phyloP scores from a whole-genome alignment of 2,329 filamentous ascomycete genomes.

The Taxawa tesnikishii region DNA sequence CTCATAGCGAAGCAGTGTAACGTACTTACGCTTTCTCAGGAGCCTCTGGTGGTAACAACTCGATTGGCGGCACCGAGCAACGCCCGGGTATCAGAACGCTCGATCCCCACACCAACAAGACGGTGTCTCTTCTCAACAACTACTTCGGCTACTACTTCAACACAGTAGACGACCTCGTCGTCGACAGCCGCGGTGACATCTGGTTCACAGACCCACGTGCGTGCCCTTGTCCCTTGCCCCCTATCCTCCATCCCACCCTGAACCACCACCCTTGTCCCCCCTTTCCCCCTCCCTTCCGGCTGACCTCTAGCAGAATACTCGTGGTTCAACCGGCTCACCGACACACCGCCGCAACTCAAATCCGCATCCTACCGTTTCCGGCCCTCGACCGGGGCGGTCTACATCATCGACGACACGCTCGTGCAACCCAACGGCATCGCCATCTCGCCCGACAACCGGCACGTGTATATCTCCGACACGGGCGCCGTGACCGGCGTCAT shows the following conservation, averaged over 20 bases:
- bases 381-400: slow-evolving; percentile 26
- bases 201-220: slow-evolving; percentile 37
- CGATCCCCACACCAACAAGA: slow-evolving; percentile 32
- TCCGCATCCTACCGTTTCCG: slow-evolving; percentile 29
- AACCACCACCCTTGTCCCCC: no score
- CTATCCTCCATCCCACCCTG: no score
- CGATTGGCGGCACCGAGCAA: slow-evolving; percentile 24
- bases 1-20: no score
- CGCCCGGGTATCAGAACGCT: slow-evolving; percentile 28
- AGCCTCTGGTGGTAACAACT: slow-evolving; percentile 24
- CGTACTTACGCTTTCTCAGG: slow-evolving; percentile 10
- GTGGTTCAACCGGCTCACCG: slow-evolving; percentile 16
- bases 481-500: slow-evolving; percentile 14
- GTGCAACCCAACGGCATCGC: slow-evolving; percentile 32
- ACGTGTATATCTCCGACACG: slow-evolving; percentile 35
- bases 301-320: slow-evolving; percentile 15
- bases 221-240: no score
- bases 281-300: slow-evolving; percentile 2
- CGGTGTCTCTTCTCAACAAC: slow-evolving; percentile 30
- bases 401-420: slow-evolving; percentile 29
- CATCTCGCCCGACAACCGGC: slow-evolving; percentile 30
- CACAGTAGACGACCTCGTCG: slow-evolving; percentile 26
- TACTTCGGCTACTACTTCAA: slow-evolving; percentile 36
- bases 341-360: slow-evolving; percentile 21
- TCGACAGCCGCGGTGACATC: slow-evolving; percentile 31